A percentile compares a stretch with the other conserved stretches of the same genome.
These are phyloP conservation scores for Nannochloropsis gaditana DNA, from an alignment of 108 stramenopile genomes.

Conservation along the genomic window DNA sequence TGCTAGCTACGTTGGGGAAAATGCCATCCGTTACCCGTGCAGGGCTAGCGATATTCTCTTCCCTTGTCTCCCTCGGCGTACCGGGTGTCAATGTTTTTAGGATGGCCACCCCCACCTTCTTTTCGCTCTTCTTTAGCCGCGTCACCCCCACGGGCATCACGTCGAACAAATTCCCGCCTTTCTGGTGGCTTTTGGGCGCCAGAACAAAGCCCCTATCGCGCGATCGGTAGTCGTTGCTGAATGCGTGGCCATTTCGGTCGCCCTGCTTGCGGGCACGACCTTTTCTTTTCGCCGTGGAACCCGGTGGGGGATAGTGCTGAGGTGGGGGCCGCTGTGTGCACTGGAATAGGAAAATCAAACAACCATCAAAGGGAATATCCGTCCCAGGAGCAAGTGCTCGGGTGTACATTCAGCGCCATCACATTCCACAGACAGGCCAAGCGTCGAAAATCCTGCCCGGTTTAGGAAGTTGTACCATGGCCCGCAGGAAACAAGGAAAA, in stretches of 20 bases:
- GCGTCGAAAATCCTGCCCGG: too few species aligned
- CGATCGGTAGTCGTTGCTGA: not conserved
- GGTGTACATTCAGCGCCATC: too few species aligned
- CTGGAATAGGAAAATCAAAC: too few species aligned
- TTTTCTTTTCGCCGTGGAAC: not conserved
- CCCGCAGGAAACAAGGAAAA: too few species aligned
- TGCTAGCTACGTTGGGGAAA: too few species aligned
- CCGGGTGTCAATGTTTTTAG: not conserved
- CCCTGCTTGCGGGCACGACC: not conserved
- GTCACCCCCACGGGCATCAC: conserved; percentile 10
- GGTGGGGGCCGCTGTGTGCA: not conserved
- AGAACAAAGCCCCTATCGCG: not conserved
- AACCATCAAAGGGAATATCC: too few species aligned
- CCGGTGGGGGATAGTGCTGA: not conserved
- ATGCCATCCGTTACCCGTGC: too few species aligned
- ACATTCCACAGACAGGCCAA: too few species aligned
- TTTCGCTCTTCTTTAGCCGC: conserved; percentile 13
- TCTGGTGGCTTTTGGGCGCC: not conserved
- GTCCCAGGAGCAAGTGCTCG: too few species aligned
- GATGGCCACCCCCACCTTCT: not conserved
- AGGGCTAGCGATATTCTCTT: not conserved
- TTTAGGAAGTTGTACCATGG: too few species aligned
- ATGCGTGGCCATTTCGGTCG: not conserved
- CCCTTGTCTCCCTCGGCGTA: not conserved
- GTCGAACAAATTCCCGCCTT: not conserved